phyloP scores from a whole-genome alignment of 2,329 filamentous ascomycete genomes.

The Alternaria sp. region DNA sequence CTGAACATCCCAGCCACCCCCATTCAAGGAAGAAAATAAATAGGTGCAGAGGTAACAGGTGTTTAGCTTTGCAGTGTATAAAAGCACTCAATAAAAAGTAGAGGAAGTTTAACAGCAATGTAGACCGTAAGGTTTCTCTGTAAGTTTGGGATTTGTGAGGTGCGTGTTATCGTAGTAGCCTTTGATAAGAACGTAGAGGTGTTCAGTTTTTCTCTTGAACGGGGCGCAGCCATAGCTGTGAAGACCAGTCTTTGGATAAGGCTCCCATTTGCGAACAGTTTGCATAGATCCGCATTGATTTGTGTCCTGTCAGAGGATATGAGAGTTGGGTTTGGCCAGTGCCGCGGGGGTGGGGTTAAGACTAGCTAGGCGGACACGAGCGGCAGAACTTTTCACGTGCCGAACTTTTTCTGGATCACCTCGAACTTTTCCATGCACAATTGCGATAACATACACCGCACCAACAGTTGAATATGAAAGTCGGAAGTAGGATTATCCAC shows the following conservation, averaged over 20 bases:
- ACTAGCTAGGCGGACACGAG: conserved; percentile 13
- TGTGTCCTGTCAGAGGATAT: neutral
- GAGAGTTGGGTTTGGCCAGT: neutral
- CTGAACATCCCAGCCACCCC: too few relatives aligned
- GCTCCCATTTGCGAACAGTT: neutral
- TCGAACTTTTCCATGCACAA: conserved; percentile 37
- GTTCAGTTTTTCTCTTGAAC: too few relatives aligned
- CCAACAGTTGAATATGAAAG: conserved; percentile 48
- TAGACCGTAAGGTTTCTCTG: too few relatives aligned
- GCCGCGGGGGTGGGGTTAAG: conserved; percentile 17
- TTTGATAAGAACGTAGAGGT: too few relatives aligned
- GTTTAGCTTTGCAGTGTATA: too few relatives aligned
- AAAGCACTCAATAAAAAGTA: too few relatives aligned
- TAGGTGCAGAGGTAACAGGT: too few relatives aligned
- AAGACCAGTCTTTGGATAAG: neutral
- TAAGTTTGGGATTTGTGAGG: too few relatives aligned
- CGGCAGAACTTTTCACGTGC: conserved; percentile 20
- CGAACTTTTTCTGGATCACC: conserved; percentile 30
- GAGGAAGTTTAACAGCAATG: too few relatives aligned
- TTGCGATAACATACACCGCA: conserved; percentile 23
- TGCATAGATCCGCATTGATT: neutral
- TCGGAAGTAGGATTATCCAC: conserved; percentile 51
- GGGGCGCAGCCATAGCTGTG: neutral
- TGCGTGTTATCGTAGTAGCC: too few relatives aligned
- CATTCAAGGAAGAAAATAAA: too few relatives aligned